Conservation (phyloP, 2,329 filamentous ascomycete species). For the Golovinomyces cichoracearum region DNA sequence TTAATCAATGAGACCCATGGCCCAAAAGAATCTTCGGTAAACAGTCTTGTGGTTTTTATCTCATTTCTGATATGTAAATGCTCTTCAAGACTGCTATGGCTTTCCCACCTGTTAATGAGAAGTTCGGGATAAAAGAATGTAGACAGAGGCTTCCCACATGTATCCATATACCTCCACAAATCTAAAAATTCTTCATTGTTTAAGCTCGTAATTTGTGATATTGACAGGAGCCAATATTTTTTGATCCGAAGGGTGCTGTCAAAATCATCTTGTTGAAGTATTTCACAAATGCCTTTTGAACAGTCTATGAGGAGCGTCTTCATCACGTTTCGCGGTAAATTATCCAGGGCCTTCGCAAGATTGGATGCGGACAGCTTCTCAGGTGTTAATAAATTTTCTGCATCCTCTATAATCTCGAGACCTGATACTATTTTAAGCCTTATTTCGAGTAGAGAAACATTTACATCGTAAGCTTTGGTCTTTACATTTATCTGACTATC, state of each 20-base stretch:
- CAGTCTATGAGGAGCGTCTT: neutral
- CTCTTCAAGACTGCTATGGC: neutral
- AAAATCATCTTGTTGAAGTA: neutral
- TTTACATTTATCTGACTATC: neutral
- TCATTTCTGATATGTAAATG: neutral
- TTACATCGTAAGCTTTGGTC: neutral
- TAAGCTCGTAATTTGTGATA: neutral
- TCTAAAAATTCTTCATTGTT: neutral
- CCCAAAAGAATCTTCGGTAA: neutral
- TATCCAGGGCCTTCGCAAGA: neutral
- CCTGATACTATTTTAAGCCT: neutral
- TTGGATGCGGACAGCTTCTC: neutral
- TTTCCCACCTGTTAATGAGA: slow-evolving; percentile 1
- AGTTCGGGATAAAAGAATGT: slow-evolving; percentile 1
- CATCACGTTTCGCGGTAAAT: neutral
- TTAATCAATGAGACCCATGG: neutral
- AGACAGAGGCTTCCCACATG: neutral
- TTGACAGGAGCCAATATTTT: neutral
- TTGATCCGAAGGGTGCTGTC: neutral
- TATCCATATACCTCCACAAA: slow-evolving; percentile 1
- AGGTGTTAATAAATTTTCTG: neutral
- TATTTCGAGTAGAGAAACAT: neutral
- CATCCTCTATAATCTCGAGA: neutral
- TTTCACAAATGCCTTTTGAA: neutral
- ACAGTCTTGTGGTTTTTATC: neutral